These are phyloP conservation scores for Bipolaris bicolor DNA, from an alignment of 2,329 filamentous ascomycete species.

Conservation along the genomic window DNA sequence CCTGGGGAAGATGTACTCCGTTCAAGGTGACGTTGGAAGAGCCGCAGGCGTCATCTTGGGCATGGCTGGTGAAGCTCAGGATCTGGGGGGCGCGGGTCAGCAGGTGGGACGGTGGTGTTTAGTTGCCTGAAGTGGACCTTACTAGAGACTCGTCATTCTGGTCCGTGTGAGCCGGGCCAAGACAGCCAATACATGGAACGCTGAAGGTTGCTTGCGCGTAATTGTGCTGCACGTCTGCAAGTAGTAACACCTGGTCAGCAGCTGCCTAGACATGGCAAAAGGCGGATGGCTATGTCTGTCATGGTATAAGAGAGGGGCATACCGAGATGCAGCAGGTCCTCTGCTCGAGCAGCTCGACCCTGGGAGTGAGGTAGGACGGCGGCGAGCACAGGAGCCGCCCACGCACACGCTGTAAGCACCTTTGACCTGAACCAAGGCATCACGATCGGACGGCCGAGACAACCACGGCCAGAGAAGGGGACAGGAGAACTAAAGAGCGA, in stretches of 20 bases:
- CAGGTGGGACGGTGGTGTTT: slow-evolving; percentile 23
- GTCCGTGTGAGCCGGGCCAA: slow-evolving; percentile 47
- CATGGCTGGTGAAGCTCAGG: slow-evolving; percentile 51
- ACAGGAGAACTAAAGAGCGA: slow-evolving; percentile 8
- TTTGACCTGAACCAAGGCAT: slow-evolving; percentile 46
- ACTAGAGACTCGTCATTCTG: slow-evolving; percentile 51
- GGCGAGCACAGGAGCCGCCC: slow-evolving; percentile 37
- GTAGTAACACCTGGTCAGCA: slow-evolving; percentile 27
- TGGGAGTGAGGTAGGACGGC: slow-evolving; percentile 33
- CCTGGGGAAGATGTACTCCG: slow-evolving; percentile 46
- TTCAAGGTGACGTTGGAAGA: slow-evolving; percentile 53
- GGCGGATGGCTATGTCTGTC: not conserved
- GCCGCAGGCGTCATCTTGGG: slow-evolving; percentile 47
- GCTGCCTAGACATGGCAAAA: slow-evolving; percentile 41
- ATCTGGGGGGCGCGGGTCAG: slow-evolving; percentile 46
- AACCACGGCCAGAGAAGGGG: slow-evolving; percentile 2
- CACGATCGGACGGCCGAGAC: not conserved
- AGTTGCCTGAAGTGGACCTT: slow-evolving; percentile 47
- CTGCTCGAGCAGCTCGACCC: slow-evolving; percentile 23
- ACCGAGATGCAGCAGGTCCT: slow-evolving; percentile 41
- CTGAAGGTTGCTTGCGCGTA: slow-evolving; percentile 52
- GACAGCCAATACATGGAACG: slow-evolving; percentile 51
- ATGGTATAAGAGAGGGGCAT: slow-evolving; percentile 28
- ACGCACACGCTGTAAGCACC: slow-evolving; percentile 39
- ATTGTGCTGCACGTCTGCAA: slow-evolving; percentile 41